Evolutionary conservation across 352 stramenopile genomes (phyloP).

Genomic region (Globisporangium paroecandrum): DNA sequence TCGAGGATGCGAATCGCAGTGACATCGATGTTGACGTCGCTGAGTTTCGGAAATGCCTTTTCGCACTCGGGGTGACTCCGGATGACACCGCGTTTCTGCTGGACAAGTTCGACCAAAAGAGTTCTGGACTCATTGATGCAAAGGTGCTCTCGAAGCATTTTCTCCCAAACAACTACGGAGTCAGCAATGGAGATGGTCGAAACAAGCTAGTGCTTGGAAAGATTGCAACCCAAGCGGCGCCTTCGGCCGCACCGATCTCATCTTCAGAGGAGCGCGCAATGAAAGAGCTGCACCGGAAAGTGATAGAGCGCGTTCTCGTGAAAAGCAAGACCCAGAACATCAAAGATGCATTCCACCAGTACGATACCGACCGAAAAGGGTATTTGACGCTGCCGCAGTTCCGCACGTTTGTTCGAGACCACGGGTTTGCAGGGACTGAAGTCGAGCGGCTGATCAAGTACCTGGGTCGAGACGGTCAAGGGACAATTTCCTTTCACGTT

Average conservation of each 20-base stretch:
- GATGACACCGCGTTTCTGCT: constrained; percentile 32
- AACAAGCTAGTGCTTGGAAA: not conserved
- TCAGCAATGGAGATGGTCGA: not conserved
- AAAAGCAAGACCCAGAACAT: constrained; percentile 51
- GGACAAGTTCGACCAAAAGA: constrained; percentile 23
- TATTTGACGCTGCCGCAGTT: constrained; percentile 47
- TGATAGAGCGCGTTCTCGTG: constrained; percentile 55
- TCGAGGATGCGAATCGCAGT: constrained; percentile 11
- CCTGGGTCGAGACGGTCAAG: constrained; percentile 32
- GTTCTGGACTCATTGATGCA: constrained; percentile 18
- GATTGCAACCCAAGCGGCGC: not conserved
- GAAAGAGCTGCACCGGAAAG: constrained; percentile 49
- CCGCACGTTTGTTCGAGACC: constrained; percentile 43
- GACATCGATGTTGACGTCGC: constrained; percentile 19
- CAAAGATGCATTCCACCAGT: constrained; percentile 66
- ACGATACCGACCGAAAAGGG: constrained; percentile 46
- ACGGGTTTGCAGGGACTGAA: constrained; percentile 49
- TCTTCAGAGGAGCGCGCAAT: constrained; percentile 15
- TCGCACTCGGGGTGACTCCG: constrained; percentile 25
- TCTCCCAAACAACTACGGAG: constrained; percentile 17
- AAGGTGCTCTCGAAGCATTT: constrained; percentile 25
- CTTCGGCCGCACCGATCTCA: not conserved
- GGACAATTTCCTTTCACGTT: constrained; percentile 48
- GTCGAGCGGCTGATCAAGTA: constrained; percentile 47
- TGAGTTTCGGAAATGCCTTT: constrained; percentile 37